Evolutionary conservation across 257 asterid genomes (phyloP).

Genomic region (Ilex aquifolium): DNA sequence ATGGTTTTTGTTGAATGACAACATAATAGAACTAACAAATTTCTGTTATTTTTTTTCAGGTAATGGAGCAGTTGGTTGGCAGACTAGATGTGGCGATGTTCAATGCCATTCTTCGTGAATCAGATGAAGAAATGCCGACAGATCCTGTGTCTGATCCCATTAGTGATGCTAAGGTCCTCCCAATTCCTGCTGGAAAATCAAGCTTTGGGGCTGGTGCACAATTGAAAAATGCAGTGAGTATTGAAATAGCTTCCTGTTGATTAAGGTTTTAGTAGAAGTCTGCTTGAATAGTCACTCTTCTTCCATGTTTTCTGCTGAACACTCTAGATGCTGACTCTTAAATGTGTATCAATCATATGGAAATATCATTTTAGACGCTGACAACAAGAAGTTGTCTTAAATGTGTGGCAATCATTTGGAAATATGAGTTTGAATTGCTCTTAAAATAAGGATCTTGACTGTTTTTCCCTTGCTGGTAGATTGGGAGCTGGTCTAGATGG

Average conservation of each 20-base stretch:
- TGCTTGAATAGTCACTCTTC: neutral
- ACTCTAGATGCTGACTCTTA: neutral
- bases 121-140: conserved; percentile 77
- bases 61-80: conserved; percentile 86
- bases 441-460: neutral
- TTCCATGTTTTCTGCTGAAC: neutral
- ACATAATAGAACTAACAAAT: no score
- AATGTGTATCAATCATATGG: no score
- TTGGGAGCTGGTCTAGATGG: conserved; percentile 92
- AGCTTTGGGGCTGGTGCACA: conserved; percentile 91
- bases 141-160: conserved; percentile 97
- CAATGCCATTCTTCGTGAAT: conserved; percentile 89
- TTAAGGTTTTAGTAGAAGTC: neutral
- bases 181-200: conserved; percentile 72
- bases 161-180: conserved; percentile 70
- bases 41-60: conserved; percentile 42
- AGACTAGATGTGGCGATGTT: conserved; percentile 92
- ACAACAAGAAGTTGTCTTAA: no score
- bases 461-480: conserved; percentile 33
- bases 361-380: neutral
- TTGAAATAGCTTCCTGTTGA: conserved; percentile 7
- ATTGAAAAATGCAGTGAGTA: conserved; percentile 79
- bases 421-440: neutral
- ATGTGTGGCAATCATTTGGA: no score
- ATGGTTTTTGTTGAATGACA: no score